Percentiles rank a stretch among this genome's conserved stretches.
These are phyloP conservation scores for Geotrichum carabidarum DNA, from an alignment of 1,139 yeast species.

Conservation along the genomic window DNA sequence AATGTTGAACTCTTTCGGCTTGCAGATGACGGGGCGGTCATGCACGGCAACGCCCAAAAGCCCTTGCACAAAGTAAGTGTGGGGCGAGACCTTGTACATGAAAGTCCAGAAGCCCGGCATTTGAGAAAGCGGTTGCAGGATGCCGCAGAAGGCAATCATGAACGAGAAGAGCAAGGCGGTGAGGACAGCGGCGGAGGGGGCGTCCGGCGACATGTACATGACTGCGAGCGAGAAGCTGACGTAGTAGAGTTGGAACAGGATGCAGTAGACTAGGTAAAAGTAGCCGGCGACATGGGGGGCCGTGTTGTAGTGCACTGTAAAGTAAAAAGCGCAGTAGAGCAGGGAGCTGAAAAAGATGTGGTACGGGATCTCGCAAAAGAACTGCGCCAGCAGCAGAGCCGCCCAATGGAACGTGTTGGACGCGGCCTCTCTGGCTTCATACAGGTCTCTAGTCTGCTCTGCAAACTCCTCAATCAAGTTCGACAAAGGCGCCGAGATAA, in stretches of 20 bases:
- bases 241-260: conserved; percentile 55
- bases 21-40: conserved; percentile 50
- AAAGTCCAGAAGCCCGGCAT: conserved; percentile 63
- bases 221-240: conserved; percentile 52
- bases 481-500: conserved; percentile 50
- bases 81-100: conserved; percentile 64
- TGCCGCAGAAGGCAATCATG: conserved; percentile 55
- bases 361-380: conserved; percentile 53
- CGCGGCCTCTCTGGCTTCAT: conserved; percentile 58
- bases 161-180: conserved; percentile 51
- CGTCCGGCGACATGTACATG: conserved; percentile 55
- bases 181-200: conserved; percentile 57
- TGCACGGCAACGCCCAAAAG: conserved; percentile 49
- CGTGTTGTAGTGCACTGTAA: conserved; percentile 49
- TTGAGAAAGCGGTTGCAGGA: conserved; percentile 51
- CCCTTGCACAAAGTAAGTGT: conserved; percentile 58
- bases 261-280: conserved; percentile 49
- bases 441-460: conserved; percentile 50
- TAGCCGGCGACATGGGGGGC: conserved; percentile 50
- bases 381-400: conserved; percentile 49
- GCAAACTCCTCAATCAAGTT: conserved; percentile 59
- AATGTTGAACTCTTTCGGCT: conserved; percentile 44
- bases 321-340: conserved; percentile 52
- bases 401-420: conserved; percentile 67
- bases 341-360: conserved; percentile 49